Percentiles rank a stretch among this genome's conserved stretches.
phyloP scores from a whole-genome alignment of 768 basidiomycete genomes.

The Agrocybe praecox region DNA sequence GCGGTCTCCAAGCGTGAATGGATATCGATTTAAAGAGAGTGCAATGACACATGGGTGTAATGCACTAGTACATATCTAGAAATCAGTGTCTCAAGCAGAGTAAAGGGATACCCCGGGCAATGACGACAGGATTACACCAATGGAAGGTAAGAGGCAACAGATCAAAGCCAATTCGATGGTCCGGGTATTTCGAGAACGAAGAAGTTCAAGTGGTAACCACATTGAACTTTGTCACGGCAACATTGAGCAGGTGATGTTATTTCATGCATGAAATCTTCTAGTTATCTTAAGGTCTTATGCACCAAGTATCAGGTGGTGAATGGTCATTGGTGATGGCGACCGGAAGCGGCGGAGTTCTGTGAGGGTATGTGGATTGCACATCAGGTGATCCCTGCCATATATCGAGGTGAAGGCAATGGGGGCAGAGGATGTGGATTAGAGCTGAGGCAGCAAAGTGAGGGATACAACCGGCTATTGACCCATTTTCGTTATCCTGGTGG shows the following conservation, averaged over 20 bases:
- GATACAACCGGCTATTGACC: background rate
- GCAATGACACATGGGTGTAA: constrained; percentile 7
- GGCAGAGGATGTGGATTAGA: too few relatives aligned
- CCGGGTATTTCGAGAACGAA: background rate
- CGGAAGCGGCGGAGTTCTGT: background rate
- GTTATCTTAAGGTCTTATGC: too few relatives aligned
- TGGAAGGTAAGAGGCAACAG: background rate
- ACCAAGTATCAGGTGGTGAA: background rate
- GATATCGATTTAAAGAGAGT: constrained; percentile 7
- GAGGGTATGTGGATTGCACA: background rate
- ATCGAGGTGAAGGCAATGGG: background rate
- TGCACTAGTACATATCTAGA: constrained; percentile 1
- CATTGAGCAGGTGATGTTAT: background rate
- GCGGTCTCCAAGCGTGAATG: constrained; percentile 14
- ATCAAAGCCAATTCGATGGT: background rate
- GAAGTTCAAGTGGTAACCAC: background rate
- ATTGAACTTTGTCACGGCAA: background rate
- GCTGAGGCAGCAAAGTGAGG: too few relatives aligned
- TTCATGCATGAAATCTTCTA: background rate
- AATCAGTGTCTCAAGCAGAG: constrained; percentile 2
- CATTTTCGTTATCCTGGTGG: background rate
- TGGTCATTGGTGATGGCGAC: background rate
- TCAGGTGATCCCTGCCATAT: background rate
- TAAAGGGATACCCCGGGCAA: constrained; percentile 10
- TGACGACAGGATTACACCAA: constrained; percentile 5